phyloP scores from a whole-genome alignment of 257 asterid genomes.

The Solanum ossicruentum region DNA sequence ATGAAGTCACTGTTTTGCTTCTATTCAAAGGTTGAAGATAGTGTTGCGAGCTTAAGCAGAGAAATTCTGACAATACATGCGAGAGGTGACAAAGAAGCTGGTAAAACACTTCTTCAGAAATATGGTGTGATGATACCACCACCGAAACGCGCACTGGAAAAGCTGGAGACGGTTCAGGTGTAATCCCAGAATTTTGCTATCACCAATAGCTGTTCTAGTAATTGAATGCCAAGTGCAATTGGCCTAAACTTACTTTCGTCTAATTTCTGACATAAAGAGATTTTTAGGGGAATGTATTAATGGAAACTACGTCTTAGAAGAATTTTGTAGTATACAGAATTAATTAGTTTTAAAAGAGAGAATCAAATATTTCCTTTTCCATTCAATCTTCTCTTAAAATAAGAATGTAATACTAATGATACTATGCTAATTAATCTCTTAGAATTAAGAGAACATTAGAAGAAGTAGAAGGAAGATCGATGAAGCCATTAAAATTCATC shows the following conservation, averaged over 20 bases:
- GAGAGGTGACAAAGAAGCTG: slow-evolving; percentile 71
- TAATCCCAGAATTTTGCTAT: not conserved
- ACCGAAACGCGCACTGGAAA: slow-evolving; percentile 49
- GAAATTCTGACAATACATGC: slow-evolving; percentile 88
- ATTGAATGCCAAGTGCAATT: not conserved
- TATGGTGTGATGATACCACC: slow-evolving; percentile 45
- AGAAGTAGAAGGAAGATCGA: not conserved
- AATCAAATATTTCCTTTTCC: not conserved
- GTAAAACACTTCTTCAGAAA: slow-evolving; percentile 44
- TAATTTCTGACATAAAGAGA: not conserved
- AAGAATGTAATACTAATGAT: not conserved
- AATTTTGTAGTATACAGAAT: not conserved
- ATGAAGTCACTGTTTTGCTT: not conserved
- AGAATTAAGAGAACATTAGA: not conserved
- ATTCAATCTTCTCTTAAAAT: not conserved
- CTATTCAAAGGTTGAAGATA: slow-evolving; percentile 56
- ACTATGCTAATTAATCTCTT: not conserved
- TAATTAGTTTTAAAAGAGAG: not conserved
- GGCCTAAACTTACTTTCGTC: not conserved
- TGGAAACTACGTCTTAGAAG: not conserved
- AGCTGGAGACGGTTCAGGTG: slow-evolving; percentile 65
- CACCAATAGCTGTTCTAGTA: not conserved
- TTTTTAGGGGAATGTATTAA: not conserved
- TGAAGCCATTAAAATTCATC: not conserved
- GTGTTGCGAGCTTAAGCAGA: slow-evolving; percentile 73